Conservation (phyloP, 495 filamentous ascomycete genomes). For the Neohortaea acidophila region DNA sequence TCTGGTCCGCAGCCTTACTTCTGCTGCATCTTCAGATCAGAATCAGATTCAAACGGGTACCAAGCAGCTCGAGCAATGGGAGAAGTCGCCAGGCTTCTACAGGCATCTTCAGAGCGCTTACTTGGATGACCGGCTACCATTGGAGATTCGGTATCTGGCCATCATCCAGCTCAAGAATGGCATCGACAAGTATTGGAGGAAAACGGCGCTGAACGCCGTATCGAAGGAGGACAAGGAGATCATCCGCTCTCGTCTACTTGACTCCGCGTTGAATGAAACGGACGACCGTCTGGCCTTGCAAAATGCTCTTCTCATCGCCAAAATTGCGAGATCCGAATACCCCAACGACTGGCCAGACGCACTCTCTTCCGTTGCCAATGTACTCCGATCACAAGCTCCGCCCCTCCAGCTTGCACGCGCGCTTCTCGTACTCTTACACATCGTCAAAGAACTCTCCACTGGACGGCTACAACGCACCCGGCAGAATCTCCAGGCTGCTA, state of each 20-base stretch:
- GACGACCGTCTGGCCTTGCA: conserved; percentile 61
- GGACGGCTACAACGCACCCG: conserved; percentile 57
- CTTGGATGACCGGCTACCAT: conserved; percentile 56
- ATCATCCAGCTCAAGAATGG: conserved; percentile 93
- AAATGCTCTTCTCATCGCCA: conserved; percentile 74
- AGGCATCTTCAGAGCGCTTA: conserved; percentile 62
- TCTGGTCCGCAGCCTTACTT: conserved; percentile 54
- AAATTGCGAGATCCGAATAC: conserved; percentile 77
- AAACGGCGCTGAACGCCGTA: conserved; percentile 53
- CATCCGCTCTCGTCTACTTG: conserved; percentile 57
- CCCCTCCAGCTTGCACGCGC: conserved; percentile 50
- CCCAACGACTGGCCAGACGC: conserved; percentile 62
- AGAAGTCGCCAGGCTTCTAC: conserved; percentile 59
- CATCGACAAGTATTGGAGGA: conserved; percentile 86
- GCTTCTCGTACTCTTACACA: conserved; percentile 61
- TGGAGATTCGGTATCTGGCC: conserved; percentile 68
- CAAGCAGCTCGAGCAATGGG: conserved; percentile 76
- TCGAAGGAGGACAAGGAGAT: conserved; percentile 54
- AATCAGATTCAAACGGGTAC: conserved; percentile 63
- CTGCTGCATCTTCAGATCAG: conserved; percentile 57
- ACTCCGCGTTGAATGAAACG: conserved; percentile 57
- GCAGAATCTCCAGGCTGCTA: conserved; percentile 52
- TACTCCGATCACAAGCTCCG: conserved; percentile 44
- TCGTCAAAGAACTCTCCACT: conserved; percentile 79
- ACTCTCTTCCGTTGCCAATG: conserved; percentile 39